phyloP scores from a whole-genome alignment of 805 yeast species.

The Danielia oregonensis region DNA sequence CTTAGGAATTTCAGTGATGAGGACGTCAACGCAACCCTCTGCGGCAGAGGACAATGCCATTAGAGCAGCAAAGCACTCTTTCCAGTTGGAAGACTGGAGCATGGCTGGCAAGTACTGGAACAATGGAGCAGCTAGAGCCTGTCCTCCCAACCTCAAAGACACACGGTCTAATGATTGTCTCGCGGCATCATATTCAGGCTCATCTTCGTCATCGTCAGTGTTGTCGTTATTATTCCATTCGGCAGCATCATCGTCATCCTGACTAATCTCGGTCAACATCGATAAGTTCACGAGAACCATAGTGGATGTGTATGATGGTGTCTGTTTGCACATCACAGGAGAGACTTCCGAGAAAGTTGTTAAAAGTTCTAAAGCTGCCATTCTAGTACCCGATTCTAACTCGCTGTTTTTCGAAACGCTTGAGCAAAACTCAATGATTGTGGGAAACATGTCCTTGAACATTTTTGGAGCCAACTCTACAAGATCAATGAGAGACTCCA shows the following conservation, averaged over 20 bases:
- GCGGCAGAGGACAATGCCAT: conserved; percentile 98
- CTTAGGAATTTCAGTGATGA: conserved; percentile 76
- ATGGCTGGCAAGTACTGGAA: conserved; percentile 84
- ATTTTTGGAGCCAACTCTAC: conserved; percentile 93
- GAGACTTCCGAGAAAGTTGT: conserved; percentile 91
- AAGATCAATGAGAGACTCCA: conserved; percentile 83
- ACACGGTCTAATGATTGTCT: conserved; percentile 93
- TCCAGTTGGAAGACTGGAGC: conserved; percentile 77
- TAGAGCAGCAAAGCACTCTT: conserved; percentile 92
- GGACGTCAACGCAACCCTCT: conserved; percentile 91
- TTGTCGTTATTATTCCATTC: conserved; percentile 83
- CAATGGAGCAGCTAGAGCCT: conserved; percentile 75
- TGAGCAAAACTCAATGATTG: conserved; percentile 83
- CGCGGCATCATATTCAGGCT: conserved; percentile 84
- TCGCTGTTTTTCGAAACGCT: conserved; percentile 78
- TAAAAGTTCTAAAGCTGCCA: conserved; percentile 82
- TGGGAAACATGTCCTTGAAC: conserved; percentile 86
- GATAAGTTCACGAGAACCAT: conserved; percentile 71
- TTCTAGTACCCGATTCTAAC: conserved; percentile 72
- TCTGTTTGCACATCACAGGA: conserved; percentile 90
- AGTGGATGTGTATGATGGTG: conserved; percentile 64
- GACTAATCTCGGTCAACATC: conserved; percentile 90
- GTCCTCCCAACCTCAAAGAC: conserved; percentile 78
- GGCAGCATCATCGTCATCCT: conserved; percentile 82
- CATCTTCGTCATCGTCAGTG: conserved; percentile 72